Conservation (phyloP, 2,329 filamentous ascomycete species). For the Fusarium newnesense region DNA sequence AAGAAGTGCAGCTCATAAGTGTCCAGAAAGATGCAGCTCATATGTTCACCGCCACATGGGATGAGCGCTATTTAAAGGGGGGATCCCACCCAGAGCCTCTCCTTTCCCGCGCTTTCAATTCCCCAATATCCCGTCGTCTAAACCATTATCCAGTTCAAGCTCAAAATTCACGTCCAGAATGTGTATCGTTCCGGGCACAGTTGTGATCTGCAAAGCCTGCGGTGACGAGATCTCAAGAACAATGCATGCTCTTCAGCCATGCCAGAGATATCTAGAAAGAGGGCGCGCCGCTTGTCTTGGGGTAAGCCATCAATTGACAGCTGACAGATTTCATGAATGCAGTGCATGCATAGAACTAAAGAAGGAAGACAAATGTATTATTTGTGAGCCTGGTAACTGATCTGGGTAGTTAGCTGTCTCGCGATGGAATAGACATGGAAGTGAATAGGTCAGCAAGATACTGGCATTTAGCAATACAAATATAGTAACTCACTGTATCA, state of each 20-base stretch:
- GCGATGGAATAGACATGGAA: fast-evolving
- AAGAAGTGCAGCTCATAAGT: fast-evolving
- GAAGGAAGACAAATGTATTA: neutral
- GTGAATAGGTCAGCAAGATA: neutral
- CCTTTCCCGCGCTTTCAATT: too few relatives aligned
- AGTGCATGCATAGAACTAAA: fast-evolving
- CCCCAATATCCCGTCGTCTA: too few relatives aligned
- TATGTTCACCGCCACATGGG: neutral
- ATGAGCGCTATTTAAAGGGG: neutral
- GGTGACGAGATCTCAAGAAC: neutral
- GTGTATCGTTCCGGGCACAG: neutral
- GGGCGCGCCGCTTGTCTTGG: fast-evolving
- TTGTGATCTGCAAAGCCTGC: neutral
- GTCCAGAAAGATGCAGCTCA: neutral
- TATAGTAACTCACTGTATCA: neutral
- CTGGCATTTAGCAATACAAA: neutral
- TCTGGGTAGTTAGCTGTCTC: neutral
- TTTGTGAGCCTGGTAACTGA: neutral
- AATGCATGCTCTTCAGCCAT: neutral
- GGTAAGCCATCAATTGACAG: neutral
- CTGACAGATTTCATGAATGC: neutral
- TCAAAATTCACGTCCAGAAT: fast-evolving
- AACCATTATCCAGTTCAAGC: neutral
- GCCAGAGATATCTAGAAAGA: neutral
- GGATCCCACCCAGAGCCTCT: fast-evolving